Conservation (phyloP, 108 stramenopile species). For the Cyclotella sp. region DNA sequence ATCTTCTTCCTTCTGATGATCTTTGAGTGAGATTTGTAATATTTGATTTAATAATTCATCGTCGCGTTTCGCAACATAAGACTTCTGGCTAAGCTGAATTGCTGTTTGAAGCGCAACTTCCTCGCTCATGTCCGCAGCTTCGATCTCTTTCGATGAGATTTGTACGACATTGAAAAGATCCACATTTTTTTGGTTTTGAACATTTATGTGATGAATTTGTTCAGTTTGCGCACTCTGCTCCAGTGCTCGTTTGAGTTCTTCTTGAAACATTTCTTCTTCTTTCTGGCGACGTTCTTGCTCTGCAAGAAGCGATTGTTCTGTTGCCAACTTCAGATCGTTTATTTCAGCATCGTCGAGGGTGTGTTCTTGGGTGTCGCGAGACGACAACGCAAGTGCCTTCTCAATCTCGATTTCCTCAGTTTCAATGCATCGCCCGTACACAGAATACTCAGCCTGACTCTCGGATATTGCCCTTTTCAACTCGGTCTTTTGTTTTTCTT, state of each 20-base stretch:
- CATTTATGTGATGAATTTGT: not conserved
- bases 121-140: not conserved
- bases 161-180: not conserved
- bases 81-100: slow-evolving; percentile 1
- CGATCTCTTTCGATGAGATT: not conserved
- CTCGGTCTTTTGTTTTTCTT: slow-evolving; percentile 14
- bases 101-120: slow-evolving; percentile 12
- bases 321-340: slow-evolving; percentile 21
- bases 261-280: slow-evolving; percentile 27
- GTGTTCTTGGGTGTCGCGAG: not conserved
- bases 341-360: slow-evolving; percentile 9
- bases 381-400: slow-evolving; percentile 21
- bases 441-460: slow-evolving; percentile 19
- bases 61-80: not conserved
- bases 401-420: slow-evolving; percentile 7
- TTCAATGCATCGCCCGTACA: not conserved
- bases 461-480: slow-evolving; percentile 30
- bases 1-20: not conserved
- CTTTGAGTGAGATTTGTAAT: slow-evolving; percentile 5
- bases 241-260: slow-evolving; percentile 23
- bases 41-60: slow-evolving; percentile 5
- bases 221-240: slow-evolving; percentile 24
- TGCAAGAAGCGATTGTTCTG: slow-evolving; percentile 36
- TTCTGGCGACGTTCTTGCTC: slow-evolving; percentile 22
- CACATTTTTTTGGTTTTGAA: not conserved